Base-by-base conservation (phyloP, 345 rosid genomes). In the Excoecaria cochinchinensis region DNA sequence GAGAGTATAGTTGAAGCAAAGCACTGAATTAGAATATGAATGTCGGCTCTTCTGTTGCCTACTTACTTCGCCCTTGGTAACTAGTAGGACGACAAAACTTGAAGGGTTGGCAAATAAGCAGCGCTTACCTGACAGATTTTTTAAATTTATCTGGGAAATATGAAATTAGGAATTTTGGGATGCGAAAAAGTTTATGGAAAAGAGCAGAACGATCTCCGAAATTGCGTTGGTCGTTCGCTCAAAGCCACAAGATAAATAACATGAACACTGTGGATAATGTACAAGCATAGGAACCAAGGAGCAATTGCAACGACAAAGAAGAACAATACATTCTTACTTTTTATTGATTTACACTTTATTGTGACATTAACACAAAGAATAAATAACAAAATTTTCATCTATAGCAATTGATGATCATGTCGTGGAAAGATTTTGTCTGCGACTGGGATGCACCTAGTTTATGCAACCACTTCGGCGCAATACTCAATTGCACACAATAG, bases 261-360 rank as follows among this genome's bases (percentile, higher is more conserved):
- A 31, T 31, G 1, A 31, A 2, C 48, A 44, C 10, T 0, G 48
- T 44, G 48, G 48, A 44, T 44, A 56, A 56, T 56, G 60, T 24
- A 19, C 24, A 36, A 62, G 40, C 3, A n/a, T 62, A 38, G 31
- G 31, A 31, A 31, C 31, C 2, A 31, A 38, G 42, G 38, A 42
- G 22, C 9, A 39, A 48, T 16, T 8, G 68, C 68, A 64, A 17
- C 52, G n/a, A 7, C 46, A 70, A 16, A 36, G 9, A 51, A 53
- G 62, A 70, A 21, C 12, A 46, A 16, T 58, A 71, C 19, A 12
- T 40, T 46, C 24, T 36, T 52, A 48, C 46, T 68, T n/a, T 71
- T 55, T 47, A 57, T 55, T 24, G 53, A 59, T 58, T 42, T 57
- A 42, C 38, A 71, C 11, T 71, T 56, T 42, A 68, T 48, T 68